Evolutionary conservation across 345 rosid genomes (phyloP).

Genomic region (Gossypium sturtianum): DNA sequence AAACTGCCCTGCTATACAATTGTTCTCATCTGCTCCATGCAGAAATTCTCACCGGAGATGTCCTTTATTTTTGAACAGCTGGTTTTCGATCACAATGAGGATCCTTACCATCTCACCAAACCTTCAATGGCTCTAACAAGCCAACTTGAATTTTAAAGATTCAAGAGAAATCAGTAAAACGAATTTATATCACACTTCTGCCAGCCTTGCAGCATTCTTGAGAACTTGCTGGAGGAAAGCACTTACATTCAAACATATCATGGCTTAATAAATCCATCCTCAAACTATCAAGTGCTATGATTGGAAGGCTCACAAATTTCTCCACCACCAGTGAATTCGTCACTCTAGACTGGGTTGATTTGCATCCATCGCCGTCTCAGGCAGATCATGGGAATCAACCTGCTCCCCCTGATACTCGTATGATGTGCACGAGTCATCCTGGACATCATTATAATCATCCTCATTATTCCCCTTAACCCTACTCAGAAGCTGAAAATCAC

Average conservation of each 20-base stretch:
- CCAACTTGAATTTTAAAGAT: constrained; percentile 4
- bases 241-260: not conserved
- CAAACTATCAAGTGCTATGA: not conserved
- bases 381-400: constrained; percentile 12
- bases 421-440: constrained; percentile 36
- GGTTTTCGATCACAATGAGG: not conserved
- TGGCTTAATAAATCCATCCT: not conserved
- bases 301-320: not conserved
- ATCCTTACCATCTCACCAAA: not conserved
- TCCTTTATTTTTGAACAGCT: not conserved
- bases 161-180: not conserved
- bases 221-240: not conserved
- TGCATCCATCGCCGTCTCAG: constrained; percentile 4
- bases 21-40: not conserved
- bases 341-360: constrained; percentile 19
- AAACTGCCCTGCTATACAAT: not conserved
- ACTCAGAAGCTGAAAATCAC: constrained; percentile 9
- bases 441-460: constrained; percentile 20
- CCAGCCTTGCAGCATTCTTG: constrained; percentile 1
- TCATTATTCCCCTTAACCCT: constrained; percentile 5
- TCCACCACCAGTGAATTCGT: not conserved
- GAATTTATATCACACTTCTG: not conserved
- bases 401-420: constrained; percentile 23
- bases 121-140: not conserved
- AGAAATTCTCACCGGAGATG: constrained; percentile 9